phyloP scores from a whole-genome alignment of 1,139 yeast genomes.

The Debaryomyces subglobosus region DNA sequence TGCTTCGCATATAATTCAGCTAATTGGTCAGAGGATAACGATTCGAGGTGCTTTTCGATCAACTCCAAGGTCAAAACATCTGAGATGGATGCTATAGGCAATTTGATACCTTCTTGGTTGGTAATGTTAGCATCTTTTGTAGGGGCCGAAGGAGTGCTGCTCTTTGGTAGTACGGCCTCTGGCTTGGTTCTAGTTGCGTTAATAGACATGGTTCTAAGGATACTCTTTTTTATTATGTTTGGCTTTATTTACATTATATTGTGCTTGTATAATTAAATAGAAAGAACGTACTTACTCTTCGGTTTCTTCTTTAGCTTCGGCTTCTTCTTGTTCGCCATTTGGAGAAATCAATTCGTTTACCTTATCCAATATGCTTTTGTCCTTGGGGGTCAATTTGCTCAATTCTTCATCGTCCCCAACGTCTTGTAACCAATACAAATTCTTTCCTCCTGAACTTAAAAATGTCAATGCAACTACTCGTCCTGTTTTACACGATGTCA shows the following conservation, averaged over 20 bases:
- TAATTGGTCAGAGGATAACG: conserved; percentile 40
- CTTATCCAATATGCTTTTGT: conserved; percentile 53
- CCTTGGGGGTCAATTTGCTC: conserved; percentile 66
- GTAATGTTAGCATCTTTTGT: not conserved
- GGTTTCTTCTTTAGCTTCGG: conserved; percentile 36
- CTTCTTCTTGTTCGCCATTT: conserved; percentile 49
- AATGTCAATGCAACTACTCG: conserved; percentile 84
- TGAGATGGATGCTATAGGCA: conserved; percentile 33
- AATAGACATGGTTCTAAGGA: conserved; percentile 4
- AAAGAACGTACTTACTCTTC: conserved; percentile 21
- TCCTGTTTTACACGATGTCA: conserved; percentile 77
- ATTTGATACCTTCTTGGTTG: conserved; percentile 2
- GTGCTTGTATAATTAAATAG: conserved; percentile 7
- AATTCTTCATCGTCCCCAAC: conserved; percentile 65
- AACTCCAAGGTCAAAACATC: conserved; percentile 45
- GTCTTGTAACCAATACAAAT: conserved; percentile 91
- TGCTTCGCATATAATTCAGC: conserved; percentile 36
- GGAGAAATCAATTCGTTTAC: conserved; percentile 56
- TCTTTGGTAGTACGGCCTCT: not conserved
- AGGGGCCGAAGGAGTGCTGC: not conserved
- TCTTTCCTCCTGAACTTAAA: conserved; percentile 80
- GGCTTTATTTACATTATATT: conserved; percentile 9
- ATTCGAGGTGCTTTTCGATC: conserved; percentile 43
- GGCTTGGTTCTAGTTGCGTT: conserved; percentile 5
- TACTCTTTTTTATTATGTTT: conserved; percentile 1